A percentile compares a stretch with the other conserved stretches of the same genome.
These are phyloP conservation scores for Exophiala sp. DNA, from an alignment of 2,329 filamentous ascomycete species.

Conservation along the genomic window DNA sequence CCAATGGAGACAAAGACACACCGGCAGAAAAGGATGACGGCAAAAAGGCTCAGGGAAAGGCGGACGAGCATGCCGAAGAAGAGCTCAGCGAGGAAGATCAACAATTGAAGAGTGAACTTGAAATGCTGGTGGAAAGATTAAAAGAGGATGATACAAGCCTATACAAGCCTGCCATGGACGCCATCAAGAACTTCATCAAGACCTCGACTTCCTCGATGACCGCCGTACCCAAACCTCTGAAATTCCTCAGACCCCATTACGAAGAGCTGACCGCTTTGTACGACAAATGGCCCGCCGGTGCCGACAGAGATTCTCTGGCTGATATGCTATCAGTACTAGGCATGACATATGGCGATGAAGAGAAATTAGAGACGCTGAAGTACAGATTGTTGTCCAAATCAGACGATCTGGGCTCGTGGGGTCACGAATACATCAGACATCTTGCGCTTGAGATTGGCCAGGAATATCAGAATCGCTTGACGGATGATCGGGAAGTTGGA, in stretches of 20 bases:
- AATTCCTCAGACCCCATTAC: constrained; percentile 96
- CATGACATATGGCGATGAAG: constrained; percentile 98
- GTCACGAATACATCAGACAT: constrained; percentile 96
- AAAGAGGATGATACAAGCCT: constrained; percentile 82
- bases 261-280: constrained; percentile 80
- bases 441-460: constrained; percentile 92
- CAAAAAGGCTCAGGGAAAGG: constrained; percentile 63
- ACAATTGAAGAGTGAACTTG: constrained; percentile 94
- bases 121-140: constrained; percentile 95
- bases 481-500: constrained; percentile 73
- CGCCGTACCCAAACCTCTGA: constrained; percentile 93
- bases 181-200: constrained; percentile 98
- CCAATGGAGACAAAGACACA: constrained; percentile 48
- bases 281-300: constrained; percentile 77
- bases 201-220: constrained; percentile 99
- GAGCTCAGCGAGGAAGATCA: constrained; percentile 97
- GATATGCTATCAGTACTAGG: constrained; percentile 96
- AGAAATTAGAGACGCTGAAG: constrained; percentile 91
- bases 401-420: constrained; percentile 92
- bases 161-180: constrained; percentile 87
- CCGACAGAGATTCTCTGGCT: constrained; percentile 71
- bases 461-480: constrained; percentile 81
- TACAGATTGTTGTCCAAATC: constrained; percentile 78
- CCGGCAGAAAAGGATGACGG: constrained; percentile 62
- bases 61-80: constrained; percentile 55